phyloP scores from a whole-genome alignment of 306 rosid genomes.

The Pueraria montana region DNA sequence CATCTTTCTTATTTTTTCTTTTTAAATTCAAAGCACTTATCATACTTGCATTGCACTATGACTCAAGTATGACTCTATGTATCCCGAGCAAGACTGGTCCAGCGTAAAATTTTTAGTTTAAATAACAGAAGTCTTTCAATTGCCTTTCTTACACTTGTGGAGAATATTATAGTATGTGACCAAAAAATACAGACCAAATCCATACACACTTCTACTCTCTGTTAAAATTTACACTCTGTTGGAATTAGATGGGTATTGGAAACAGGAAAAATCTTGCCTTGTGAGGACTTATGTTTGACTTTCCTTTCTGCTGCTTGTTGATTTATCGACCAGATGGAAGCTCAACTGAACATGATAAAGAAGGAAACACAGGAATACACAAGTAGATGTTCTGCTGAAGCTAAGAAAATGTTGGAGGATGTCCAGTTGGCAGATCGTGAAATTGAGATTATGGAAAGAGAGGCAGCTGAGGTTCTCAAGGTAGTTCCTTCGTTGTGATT shows the following conservation, averaged over 20 bases:
- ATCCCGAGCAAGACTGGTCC: not conserved
- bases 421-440: conserved; percentile 62
- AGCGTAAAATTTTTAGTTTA: not conserved
- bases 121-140: not conserved
- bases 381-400: conserved; percentile 61
- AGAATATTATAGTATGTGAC: not conserved
- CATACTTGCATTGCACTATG: not conserved
- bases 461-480: conserved; percentile 77
- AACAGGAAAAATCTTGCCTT: conserved; percentile 11
- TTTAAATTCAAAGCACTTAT: not conserved
- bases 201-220: not conserved
- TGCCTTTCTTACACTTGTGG: not conserved
- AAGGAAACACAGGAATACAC: conserved; percentile 69
- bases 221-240: conserved; percentile 1
- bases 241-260: conserved; percentile 32
- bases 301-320: conserved; percentile 27
- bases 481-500: conserved; percentile 50
- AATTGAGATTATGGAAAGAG: conserved; percentile 70
- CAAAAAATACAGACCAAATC: conserved; percentile 2
- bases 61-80: conserved; percentile 11
- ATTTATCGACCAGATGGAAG: conserved; percentile 68
- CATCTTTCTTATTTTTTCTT: not conserved
- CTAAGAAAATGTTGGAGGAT: conserved; percentile 68
- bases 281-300: conserved; percentile 38
- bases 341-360: conserved; percentile 59